Conservation (phyloP, 345 rosid genomes). For the Citropsis articulata region DNA sequence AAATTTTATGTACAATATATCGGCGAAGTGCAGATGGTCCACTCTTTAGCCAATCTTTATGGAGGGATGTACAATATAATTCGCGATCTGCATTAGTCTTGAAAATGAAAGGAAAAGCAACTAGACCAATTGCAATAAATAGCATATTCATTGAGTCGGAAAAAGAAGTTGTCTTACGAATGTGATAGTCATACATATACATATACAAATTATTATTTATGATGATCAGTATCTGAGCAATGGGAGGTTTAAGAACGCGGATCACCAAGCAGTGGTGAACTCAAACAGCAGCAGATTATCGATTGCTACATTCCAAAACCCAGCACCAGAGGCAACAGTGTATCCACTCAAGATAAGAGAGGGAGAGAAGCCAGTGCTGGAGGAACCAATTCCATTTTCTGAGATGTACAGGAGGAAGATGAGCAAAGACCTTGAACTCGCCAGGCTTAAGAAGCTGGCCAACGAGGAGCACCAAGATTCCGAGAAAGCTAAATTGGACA, state of each 20-base stretch:
- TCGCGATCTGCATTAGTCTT: too few species aligned
- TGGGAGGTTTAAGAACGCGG: conserved; percentile 83
- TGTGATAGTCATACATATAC: too few species aligned
- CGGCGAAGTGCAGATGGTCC: too few species aligned
- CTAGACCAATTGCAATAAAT: too few species aligned
- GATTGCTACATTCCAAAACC: conserved; percentile 73
- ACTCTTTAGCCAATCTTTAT: too few species aligned
- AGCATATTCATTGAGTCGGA: too few species aligned
- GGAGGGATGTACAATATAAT: too few species aligned
- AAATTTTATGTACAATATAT: too few species aligned
- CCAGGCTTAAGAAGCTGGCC: conserved; percentile 69
- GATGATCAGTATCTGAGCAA: conserved; percentile 62
- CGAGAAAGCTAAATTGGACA: conserved; percentile 28
- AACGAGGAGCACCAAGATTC: conserved; percentile 28
- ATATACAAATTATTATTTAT: too few species aligned
- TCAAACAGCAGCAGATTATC: conserved; percentile 67
- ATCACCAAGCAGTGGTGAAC: conserved; percentile 89
- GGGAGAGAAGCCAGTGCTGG: conserved; percentile 54
- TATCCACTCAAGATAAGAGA: conserved; percentile 58
- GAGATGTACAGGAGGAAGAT: conserved; percentile 87
- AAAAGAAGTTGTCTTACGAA: too few species aligned
- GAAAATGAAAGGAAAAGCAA: too few species aligned
- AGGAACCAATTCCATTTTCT: conserved; percentile 57
- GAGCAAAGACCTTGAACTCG: conserved; percentile 73
- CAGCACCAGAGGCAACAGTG: conserved; percentile 63